These are phyloP conservation scores for Achaetomium macrosporum DNA, from an alignment of 2,329 filamentous ascomycete genomes.

Conservation along the genomic window DNA sequence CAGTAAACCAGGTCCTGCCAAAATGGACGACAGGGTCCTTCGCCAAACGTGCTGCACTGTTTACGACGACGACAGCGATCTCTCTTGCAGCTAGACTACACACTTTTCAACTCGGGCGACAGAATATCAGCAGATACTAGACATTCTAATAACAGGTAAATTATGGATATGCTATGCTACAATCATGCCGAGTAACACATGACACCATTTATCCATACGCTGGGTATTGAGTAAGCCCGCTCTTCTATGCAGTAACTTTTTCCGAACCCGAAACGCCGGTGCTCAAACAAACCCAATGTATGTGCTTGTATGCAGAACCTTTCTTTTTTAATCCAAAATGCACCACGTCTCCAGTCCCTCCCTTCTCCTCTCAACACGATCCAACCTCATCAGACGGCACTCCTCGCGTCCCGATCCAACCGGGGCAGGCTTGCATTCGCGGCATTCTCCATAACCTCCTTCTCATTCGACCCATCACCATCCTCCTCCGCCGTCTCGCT, in stretches of 20 bases:
- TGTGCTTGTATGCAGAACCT: neutral
- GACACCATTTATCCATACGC: neutral
- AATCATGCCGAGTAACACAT: neutral
- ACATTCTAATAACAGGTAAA: neutral
- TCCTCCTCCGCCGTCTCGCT: constrained; percentile 12
- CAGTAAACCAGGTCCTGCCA: too few relatives aligned
- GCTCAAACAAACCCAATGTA: neutral
- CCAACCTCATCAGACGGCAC: constrained; percentile 2
- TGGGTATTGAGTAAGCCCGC: neutral
- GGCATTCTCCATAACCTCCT: constrained; percentile 31
- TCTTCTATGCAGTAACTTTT: neutral
- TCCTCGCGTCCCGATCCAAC: constrained; percentile 21
- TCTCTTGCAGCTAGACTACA: too few relatives aligned
- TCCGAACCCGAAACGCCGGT: neutral
- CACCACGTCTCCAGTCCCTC: neutral
- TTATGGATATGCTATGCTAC: neutral
- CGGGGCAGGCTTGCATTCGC: constrained; percentile 33
- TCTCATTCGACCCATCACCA: constrained; percentile 22
- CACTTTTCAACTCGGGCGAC: too few relatives aligned
- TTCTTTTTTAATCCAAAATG: neutral
- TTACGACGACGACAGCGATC: too few relatives aligned
- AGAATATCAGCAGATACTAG: too few relatives aligned
- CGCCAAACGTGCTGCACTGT: too few relatives aligned
- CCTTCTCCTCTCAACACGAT: too few relatives aligned
- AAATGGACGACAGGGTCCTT: too few relatives aligned